Conservation (phyloP, 169 alveolate species). For the Pseudocohnilembus persalinus region DNA sequence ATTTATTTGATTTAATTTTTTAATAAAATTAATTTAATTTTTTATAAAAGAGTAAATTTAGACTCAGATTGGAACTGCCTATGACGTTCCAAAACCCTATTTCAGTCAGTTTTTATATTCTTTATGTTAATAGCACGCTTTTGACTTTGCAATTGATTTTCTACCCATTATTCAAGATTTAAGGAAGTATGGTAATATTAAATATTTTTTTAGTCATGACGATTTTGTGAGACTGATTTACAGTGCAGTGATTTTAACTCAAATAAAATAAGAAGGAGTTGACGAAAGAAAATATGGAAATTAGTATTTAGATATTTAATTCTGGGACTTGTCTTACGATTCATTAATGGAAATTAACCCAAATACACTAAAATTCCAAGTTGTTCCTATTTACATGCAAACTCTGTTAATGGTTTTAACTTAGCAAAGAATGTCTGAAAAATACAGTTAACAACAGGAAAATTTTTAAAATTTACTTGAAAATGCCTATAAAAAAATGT, state of each 20-base stretch:
- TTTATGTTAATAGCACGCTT: neutral
- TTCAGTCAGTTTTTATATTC: slow-evolving; percentile 2
- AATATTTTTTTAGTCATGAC: slow-evolving; percentile 20
- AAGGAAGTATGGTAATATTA: slow-evolving; percentile 21
- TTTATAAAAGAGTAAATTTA: too few relatives aligned
- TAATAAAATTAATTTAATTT: too few relatives aligned
- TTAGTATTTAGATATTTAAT: neutral
- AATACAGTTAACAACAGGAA: neutral
- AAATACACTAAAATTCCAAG: neutral
- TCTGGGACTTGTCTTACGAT: neutral
- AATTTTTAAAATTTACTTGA: neutral
- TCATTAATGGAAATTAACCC: slow-evolving; percentile 13
- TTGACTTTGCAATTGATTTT: neutral
- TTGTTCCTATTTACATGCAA: neutral
- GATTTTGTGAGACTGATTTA: slow-evolving; percentile 8
- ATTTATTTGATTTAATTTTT: too few relatives aligned
- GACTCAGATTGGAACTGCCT: neutral
- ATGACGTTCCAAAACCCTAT: slow-evolving; percentile 16
- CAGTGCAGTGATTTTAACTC: slow-evolving; percentile 10
- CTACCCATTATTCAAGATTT: slow-evolving; percentile 15
- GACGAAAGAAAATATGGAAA: neutral
- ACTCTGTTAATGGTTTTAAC: neutral
- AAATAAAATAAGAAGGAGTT: neutral
- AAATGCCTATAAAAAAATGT: neutral
- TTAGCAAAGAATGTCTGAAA: neutral